Evolutionary conservation across 768 basidiomycete species (phyloP), one percentile per base, ranked within the genome.

Genomic region (Megacollybia marginata): DNA sequence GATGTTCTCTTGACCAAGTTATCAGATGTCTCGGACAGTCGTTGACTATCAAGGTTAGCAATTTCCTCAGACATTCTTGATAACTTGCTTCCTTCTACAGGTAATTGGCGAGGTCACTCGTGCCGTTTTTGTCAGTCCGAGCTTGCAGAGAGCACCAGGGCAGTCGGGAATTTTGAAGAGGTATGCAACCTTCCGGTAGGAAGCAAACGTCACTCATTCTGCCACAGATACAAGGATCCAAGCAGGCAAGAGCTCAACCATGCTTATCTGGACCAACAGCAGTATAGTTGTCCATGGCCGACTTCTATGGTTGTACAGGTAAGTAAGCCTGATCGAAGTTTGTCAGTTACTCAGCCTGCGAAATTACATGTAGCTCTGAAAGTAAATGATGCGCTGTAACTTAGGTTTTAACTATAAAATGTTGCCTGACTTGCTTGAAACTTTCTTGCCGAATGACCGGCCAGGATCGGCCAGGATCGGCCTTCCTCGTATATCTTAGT

Each of bases 91-190:
- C 19, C 5, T 23, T 9, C 8, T 45, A 35, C 42, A 83, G 76
- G 72, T 83, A 48, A 67, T 85, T 54, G 67, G 71, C 19, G 75
- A 83, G 56, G 76, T 80, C 13, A 65, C 91, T n/a, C 79, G 80
- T 16, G 82, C 76, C 4, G 66, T 91, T 19, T 82, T 82, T 52
- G 72, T 72, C 33, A 71, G 78, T 40, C 66, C 74, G 20, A 80
- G 80, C 46, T 54, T 91, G 42, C 70, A 74, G 33, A 82, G 85
- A 44, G 86, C 80, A 4, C 85, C 85, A 1, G 83, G 82, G 1
- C 70, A 75, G 44, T 87, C 85, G 5, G 89, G 89, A 1, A 55
- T 49, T 11, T 75, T 92, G 32, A 74, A 75, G 49, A 71, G 82
- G 78, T 76, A 49, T 48, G 65, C 58, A 4, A 13, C 23, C 6